phyloP scores from a whole-genome alignment of 768 basidiomycete species.

The Termitomyces sp. region DNA sequence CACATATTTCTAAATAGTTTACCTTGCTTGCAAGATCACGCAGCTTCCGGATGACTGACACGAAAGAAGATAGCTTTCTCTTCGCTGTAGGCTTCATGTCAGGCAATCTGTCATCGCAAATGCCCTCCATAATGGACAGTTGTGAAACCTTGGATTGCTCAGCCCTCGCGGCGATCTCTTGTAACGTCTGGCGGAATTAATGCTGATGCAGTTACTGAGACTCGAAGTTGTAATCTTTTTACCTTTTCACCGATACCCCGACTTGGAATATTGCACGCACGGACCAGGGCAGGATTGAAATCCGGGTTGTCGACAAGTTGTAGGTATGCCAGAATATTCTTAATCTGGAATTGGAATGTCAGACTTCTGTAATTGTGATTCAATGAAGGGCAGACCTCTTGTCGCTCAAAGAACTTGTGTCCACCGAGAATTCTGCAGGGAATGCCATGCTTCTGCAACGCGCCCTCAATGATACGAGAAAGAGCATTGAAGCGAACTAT shows the following conservation, averaged over 20 bases:
- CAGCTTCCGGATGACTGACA: slow-evolving; percentile 47
- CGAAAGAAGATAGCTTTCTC: slow-evolving; percentile 56
- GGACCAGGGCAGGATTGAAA: slow-evolving; percentile 62
- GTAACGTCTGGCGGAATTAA: slow-evolving; percentile 41
- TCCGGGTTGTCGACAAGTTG: slow-evolving; percentile 75
- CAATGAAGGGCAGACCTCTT: slow-evolving; percentile 44
- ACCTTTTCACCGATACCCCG: slow-evolving; percentile 80
- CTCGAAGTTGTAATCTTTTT: neutral
- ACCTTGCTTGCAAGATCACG: slow-evolving; percentile 48
- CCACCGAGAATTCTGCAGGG: slow-evolving; percentile 73
- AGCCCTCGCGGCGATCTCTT: slow-evolving; percentile 51
- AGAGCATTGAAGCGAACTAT: slow-evolving; percentile 81
- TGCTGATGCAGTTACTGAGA: neutral
- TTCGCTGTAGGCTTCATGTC: slow-evolving; percentile 66
- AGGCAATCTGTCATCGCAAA: slow-evolving; percentile 51
- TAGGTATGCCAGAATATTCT: slow-evolving; percentile 77
- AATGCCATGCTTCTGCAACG: slow-evolving; percentile 74
- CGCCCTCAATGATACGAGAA: slow-evolving; percentile 68
- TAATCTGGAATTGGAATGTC: slow-evolving; percentile 51
- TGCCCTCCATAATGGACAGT: slow-evolving; percentile 55
- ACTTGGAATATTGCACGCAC: slow-evolving; percentile 67
- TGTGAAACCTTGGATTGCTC: slow-evolving; percentile 45
- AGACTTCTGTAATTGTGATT: slow-evolving; percentile 9
- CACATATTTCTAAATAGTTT: neutral
- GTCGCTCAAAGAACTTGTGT: slow-evolving; percentile 81